Conservation (phyloP, 345 rosid genomes). For the Firmiana major region DNA sequence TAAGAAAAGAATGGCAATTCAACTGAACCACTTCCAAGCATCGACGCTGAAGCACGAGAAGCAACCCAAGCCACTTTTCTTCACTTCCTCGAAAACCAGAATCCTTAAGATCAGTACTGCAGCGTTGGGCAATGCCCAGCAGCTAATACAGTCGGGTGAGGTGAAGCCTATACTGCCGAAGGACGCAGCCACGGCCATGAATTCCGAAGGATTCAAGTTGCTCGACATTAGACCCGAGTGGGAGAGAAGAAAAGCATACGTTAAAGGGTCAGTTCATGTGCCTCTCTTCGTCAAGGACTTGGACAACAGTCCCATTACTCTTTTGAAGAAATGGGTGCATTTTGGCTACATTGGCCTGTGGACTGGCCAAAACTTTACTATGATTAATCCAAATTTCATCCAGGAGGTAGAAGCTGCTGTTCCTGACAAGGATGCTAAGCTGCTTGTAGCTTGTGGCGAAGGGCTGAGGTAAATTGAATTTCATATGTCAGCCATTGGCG, state of each 20-base stretch:
- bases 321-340: constrained; percentile 90
- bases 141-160: constrained; percentile 60
- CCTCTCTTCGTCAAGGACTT: constrained; percentile 72
- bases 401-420: constrained; percentile 44
- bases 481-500: neutral
- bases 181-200: constrained; percentile 50
- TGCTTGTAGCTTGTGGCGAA: constrained; percentile 92
- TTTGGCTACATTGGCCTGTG: constrained; percentile 86
- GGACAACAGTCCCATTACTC: constrained; percentile 63
- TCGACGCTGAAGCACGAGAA: constrained; percentile 18
- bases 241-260: constrained; percentile 80
- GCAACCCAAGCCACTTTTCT: constrained; percentile 5
- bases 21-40: constrained; percentile 25
- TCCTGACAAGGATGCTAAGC: constrained; percentile 59
- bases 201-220: constrained; percentile 50
- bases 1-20: constrained; percentile 31
- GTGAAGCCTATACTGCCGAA: constrained; percentile 53
- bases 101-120: constrained; percentile 24
- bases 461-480: constrained; percentile 62
- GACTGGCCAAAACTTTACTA: constrained; percentile 90
- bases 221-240: constrained; percentile 78
- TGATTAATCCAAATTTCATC: constrained; percentile 54
- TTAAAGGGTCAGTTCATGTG: constrained; percentile 67
- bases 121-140: constrained; percentile 29
- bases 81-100: constrained; percentile 15